These are phyloP conservation scores for Sarocladiaceae sp. DNA, from an alignment of 2,329 filamentous ascomycete genomes.

Conservation along the genomic window DNA sequence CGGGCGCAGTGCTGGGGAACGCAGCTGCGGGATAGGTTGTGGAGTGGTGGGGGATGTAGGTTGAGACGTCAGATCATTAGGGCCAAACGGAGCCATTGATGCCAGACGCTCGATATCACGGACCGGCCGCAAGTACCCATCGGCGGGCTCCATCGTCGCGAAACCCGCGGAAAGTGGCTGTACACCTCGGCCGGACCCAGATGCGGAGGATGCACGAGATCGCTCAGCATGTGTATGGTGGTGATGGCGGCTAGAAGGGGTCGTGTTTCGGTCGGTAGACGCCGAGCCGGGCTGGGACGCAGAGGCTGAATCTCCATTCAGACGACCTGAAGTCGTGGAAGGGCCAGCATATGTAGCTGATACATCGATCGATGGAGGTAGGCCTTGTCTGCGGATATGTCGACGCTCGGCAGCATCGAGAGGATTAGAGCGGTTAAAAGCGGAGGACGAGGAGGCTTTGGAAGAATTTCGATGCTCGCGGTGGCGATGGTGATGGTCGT, in stretches of 20 bases:
- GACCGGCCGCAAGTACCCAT: conserved; percentile 75
- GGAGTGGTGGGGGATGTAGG: conserved; percentile 89
- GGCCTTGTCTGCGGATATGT: conserved; percentile 69
- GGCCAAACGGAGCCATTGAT: conserved; percentile 70
- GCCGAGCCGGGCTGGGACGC: conserved; percentile 1
- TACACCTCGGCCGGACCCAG: conserved; percentile 39
- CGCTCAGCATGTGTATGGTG: conserved; percentile 48
- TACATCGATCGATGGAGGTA: conserved; percentile 65
- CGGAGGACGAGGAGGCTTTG: conserved; percentile 33
- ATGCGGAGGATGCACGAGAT: conserved; percentile 41
- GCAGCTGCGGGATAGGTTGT: conserved; percentile 59
- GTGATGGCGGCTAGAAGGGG: conserved; percentile 33
- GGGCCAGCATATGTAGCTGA: conserved; percentile 38
- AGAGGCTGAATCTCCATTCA: conserved; percentile 19
- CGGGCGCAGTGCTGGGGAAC: conserved; percentile 50
- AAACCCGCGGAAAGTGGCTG: conserved; percentile 66
- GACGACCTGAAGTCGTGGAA: conserved; percentile 25
- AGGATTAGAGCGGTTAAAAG: background rate
- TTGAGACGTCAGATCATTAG: conserved; percentile 73
- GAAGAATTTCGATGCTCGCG: conserved; percentile 43
- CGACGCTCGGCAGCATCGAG: conserved; percentile 51
- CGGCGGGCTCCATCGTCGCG: conserved; percentile 62
- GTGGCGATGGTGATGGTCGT: conserved; percentile 44
- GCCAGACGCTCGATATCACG: conserved; percentile 79
- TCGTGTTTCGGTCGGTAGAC: conserved; percentile 4